Conservation (phyloP, 2,329 filamentous ascomycete species). For the Botrytis pseudocinerea region DNA sequence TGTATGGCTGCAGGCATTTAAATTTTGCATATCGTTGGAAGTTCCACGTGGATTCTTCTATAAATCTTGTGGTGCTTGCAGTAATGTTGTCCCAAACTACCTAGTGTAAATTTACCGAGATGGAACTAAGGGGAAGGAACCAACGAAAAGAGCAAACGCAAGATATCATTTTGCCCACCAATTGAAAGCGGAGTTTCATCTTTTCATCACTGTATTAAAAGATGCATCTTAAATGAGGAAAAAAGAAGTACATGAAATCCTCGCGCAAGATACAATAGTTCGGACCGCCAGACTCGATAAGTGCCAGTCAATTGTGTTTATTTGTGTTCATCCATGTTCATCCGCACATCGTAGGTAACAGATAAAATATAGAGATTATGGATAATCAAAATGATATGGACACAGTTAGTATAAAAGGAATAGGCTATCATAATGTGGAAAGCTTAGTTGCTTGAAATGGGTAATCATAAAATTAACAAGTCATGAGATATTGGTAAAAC, state of each 20-base stretch:
- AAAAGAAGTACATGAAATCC: neutral
- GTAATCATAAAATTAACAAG: neutral
- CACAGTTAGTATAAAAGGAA: neutral
- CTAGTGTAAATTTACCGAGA: neutral
- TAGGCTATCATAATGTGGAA: too few relatives aligned
- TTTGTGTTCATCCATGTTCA: neutral
- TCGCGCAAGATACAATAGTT: neutral
- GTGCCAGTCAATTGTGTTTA: neutral
- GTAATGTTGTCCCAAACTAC: neutral
- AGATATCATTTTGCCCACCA: neutral
- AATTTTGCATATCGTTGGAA: neutral
- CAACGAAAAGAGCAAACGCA: neutral
- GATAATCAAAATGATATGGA: neutral
- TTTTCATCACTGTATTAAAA: too few relatives aligned
- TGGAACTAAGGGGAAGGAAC: neutral
- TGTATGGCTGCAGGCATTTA: neutral
- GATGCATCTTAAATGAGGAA: neutral
- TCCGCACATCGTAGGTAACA: neutral
- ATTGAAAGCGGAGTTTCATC: neutral
- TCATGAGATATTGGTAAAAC: neutral
- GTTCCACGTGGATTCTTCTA: fast-evolving
- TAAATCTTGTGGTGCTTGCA: neutral
- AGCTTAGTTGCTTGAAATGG: neutral
- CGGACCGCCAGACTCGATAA: neutral
- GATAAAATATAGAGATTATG: fast-evolving